Base-by-base conservation (phyloP, 495 filamentous ascomycete genomes). In the Aspergillus incahuasiensis region DNA sequence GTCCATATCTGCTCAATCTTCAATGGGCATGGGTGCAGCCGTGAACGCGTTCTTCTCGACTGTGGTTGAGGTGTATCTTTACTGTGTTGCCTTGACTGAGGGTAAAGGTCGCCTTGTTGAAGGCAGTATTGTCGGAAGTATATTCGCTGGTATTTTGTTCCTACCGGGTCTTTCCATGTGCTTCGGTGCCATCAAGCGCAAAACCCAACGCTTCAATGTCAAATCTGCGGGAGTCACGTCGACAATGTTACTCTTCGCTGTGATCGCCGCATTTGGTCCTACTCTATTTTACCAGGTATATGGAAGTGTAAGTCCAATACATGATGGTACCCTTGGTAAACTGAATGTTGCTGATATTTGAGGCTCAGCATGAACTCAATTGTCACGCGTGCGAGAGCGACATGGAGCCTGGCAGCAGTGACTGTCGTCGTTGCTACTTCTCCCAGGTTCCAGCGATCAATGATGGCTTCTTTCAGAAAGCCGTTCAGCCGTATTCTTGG, bases 21-120 rank as follows among this genome's bases (percentile, higher is more conserved):
- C 91, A n/a, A 99, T 99, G 94, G 94, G 94, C n/a, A 79, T 99
- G 28, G 94, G 94, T 69, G 95, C 94, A 48, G 94, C 92, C 16
- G 91, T 97, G 73, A 99, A 99, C 58, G 94, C 94, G 32, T 96
- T 97, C 72, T 99, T 99, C 75, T 96, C 91, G n/a, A 99, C 94
- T 8, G 76, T 99, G 19, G 94, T 99, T 20, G 94, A 99, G 67
- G 94, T 99, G 12, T 99, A 92, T 73, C 86, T 99, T 48, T 99
- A 99, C 69, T 97, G 92, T 64, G 85, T 97, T 48, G 94, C 94
- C 21, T 80, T 99, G 39, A 90, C 86, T 18, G 85, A 99, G 65
- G 94, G 94, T 42, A 99, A 99, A 74, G 87, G 85, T 16, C 84
- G 87, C 65, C 79, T 99, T 30, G 94, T 99, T 5, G 94, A 99